These are phyloP conservation scores for Ceratobasidium sp. DNA, from an alignment of 1,284 basidiomycete species.

Conservation along the genomic window DNA sequence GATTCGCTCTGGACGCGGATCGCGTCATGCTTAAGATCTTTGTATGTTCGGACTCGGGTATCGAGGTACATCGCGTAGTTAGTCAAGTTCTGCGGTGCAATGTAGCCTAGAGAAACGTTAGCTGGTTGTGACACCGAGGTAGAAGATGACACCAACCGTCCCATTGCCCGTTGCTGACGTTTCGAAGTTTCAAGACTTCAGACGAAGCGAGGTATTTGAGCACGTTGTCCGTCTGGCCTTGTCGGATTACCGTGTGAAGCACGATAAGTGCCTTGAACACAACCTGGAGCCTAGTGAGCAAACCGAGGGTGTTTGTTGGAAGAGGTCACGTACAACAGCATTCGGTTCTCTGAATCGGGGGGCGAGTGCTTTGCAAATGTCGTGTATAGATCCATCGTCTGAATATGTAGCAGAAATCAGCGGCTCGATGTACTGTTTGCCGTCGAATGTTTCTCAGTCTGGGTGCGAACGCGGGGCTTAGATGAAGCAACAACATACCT, in stretches of 20 bases:
- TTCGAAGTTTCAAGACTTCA: conserved; percentile 79
- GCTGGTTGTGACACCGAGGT: not conserved
- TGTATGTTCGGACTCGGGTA: conserved; percentile 85
- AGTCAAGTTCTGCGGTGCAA: conserved; percentile 84
- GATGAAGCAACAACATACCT: conserved; percentile 61
- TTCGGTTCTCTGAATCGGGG: conserved; percentile 89
- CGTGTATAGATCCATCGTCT: conserved; percentile 88
- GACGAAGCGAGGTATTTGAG: conserved; percentile 80
- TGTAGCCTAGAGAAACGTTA: conserved; percentile 65
- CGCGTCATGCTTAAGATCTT: conserved; percentile 92
- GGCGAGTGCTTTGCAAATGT: conserved; percentile 88
- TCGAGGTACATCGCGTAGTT: conserved; percentile 92
- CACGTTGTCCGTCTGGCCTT: conserved; percentile 91
- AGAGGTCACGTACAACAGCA: conserved; percentile 68
- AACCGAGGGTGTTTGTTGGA: not conserved
- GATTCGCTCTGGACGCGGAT: conserved; percentile 88
- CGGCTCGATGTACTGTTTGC: conserved; percentile 77
- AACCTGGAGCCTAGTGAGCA: conserved; percentile 60
- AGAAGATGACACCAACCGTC: conserved; percentile 65
- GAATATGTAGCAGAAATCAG: conserved; percentile 95
- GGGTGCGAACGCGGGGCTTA: conserved; percentile 49
- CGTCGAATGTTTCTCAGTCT: not conserved
- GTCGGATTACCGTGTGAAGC: conserved; percentile 93
- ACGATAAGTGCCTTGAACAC: conserved; percentile 97
- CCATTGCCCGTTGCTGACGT: conserved; percentile 79